These are phyloP conservation scores for Funneliformis geosporum DNA, from an alignment of 192 early-diverging fungal species.

Conservation along the genomic window DNA sequence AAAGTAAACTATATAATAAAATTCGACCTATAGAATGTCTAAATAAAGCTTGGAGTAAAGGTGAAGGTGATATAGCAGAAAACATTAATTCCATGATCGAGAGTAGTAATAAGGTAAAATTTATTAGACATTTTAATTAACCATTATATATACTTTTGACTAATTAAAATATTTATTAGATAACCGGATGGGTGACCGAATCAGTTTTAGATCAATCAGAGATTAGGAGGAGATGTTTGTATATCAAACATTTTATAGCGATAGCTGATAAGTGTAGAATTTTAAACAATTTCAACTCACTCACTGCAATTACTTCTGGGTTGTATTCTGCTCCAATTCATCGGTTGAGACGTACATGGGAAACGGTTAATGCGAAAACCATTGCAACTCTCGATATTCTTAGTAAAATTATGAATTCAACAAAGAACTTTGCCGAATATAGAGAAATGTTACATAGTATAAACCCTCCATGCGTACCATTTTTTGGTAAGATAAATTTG, in stretches of 20 bases:
- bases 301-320: slow-evolving; percentile 87
- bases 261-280: slow-evolving; percentile 67
- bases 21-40: slow-evolving; percentile 90
- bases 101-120: slow-evolving; percentile 72
- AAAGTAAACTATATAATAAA: slow-evolving; percentile 77
- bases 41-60: slow-evolving; percentile 82
- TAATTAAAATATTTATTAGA: slow-evolving; percentile 6
- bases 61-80: slow-evolving; percentile 53
- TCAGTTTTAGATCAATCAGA: slow-evolving; percentile 82
- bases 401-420: slow-evolving; percentile 76
- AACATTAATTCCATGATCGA: slow-evolving; percentile 89
- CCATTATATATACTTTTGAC: background rate
- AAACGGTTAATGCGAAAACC: slow-evolving; percentile 59
- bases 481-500: slow-evolving; percentile 49
- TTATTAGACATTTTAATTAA: slow-evolving; percentile 16
- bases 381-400: slow-evolving; percentile 63
- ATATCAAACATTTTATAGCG: slow-evolving; percentile 85
- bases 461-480: slow-evolving; percentile 86
- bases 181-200: slow-evolving; percentile 83
- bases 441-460: slow-evolving; percentile 79
- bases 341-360: slow-evolving; percentile 93
- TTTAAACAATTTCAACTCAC: slow-evolving; percentile 95
- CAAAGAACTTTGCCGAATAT: slow-evolving; percentile 84
- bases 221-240: slow-evolving; percentile 68
- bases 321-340: slow-evolving; percentile 87